These are phyloP conservation scores for Lepidium africanum DNA, from an alignment of 345 rosid species.

Conservation along the genomic window DNA sequence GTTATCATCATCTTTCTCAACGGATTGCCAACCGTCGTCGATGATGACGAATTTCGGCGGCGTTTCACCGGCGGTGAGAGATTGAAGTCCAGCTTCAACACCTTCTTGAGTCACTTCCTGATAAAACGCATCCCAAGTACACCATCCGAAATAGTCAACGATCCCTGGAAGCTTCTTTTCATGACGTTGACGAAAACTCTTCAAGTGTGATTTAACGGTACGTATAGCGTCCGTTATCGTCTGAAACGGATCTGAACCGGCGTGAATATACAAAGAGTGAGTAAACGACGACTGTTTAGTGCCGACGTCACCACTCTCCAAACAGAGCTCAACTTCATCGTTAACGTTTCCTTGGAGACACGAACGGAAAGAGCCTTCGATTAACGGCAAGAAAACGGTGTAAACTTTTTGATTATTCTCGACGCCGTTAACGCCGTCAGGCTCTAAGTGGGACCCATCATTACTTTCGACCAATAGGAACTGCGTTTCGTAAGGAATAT, in stretches of 20 bases:
- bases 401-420: slow-evolving; percentile 56
- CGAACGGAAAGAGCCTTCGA: slow-evolving; percentile 75
- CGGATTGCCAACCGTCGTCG: slow-evolving; percentile 98
- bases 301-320: slow-evolving; percentile 79
- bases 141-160: slow-evolving; percentile 88
- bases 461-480: slow-evolving; percentile 68
- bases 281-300: slow-evolving; percentile 60
- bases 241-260: slow-evolving; percentile 74
- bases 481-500: slow-evolving; percentile 82
- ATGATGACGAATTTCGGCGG: slow-evolving; percentile 87
- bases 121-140: slow-evolving; percentile 99
- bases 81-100: slow-evolving; percentile 69
- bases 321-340: slow-evolving; percentile 80
- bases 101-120: slow-evolving; percentile 92
- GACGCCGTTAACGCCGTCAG: slow-evolving; percentile 43
- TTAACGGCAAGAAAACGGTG: slow-evolving; percentile 82
- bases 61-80: slow-evolving; percentile 63
- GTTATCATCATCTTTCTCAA: slow-evolving; percentile 34
- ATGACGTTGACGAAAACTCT: slow-evolving; percentile 73
- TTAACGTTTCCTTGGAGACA: slow-evolving; percentile 61
- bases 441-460: slow-evolving; percentile 66
- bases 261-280: slow-evolving; percentile 56
- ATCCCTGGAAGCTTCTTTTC: slow-evolving; percentile 86
- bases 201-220: slow-evolving; percentile 60
- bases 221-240: slow-evolving; percentile 66